A percentile compares a stretch with the other conserved stretches of the same genome.
Evolutionary conservation across 208 protist genomes (phyloP).

Genomic region (Spongospora subterranea): DNA sequence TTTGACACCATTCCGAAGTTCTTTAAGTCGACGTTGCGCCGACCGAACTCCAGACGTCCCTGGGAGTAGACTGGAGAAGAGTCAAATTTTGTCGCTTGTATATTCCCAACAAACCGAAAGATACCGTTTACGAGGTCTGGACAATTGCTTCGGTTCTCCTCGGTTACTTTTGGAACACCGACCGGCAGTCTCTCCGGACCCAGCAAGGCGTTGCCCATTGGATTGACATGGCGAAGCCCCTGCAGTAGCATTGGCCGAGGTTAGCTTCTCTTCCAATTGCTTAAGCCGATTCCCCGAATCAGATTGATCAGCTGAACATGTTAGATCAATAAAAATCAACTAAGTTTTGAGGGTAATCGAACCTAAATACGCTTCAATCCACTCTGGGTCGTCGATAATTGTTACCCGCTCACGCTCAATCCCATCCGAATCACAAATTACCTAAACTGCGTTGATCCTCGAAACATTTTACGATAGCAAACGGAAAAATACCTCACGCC

Average conservation of each 20-base stretch:
- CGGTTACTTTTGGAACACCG: too few species aligned
- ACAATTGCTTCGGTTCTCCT: not conserved
- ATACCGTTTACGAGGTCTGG: not conserved
- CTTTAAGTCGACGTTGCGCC: not conserved
- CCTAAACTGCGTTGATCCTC: not conserved
- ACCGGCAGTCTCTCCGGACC: too few species aligned
- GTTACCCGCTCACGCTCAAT: slow-evolving; percentile 15
- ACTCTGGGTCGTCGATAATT: not conserved
- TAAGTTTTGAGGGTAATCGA: not conserved
- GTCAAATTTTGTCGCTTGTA: not conserved
- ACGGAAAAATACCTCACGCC: not conserved
- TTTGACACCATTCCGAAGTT: not conserved
- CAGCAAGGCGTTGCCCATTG: too few species aligned
- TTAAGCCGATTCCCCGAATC: not conserved
- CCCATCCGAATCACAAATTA: slow-evolving; percentile 5
- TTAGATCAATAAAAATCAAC: not conserved
- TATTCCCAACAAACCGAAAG: not conserved
- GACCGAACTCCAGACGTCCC: slow-evolving; percentile 26
- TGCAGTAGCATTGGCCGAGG: not conserved
- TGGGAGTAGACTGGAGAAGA: not conserved
- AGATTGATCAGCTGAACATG: slow-evolving; percentile 22
- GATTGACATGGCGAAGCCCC: too few species aligned
- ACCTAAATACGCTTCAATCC: slow-evolving; percentile 48
- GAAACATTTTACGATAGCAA: not conserved
- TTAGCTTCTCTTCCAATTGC: not conserved